A percentile compares a stretch with the other conserved stretches of the same genome.
phyloP scores from a whole-genome alignment of 257 asterid genomes.

The Solanum verrucosum region DNA sequence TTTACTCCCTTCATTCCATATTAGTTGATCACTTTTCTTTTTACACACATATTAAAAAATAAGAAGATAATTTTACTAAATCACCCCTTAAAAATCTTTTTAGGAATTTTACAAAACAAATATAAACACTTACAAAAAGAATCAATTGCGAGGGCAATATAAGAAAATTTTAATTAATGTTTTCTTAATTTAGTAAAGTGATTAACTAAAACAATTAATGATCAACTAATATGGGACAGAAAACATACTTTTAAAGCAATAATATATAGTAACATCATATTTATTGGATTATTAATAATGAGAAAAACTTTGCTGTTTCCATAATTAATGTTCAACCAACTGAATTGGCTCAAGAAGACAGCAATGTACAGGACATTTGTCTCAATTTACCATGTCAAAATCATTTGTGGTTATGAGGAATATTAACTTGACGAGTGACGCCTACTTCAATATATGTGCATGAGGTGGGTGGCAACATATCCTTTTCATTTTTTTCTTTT shows the following conservation, averaged over 20 bases:
- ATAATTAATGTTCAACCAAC: conserved; percentile 2
- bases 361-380: not conserved
- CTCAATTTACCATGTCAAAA: not conserved
- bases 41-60: too few species aligned
- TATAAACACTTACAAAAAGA: too few species aligned
- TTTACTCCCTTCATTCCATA: too few species aligned
- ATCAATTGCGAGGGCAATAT: too few species aligned
- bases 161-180: too few species aligned
- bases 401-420: not conserved
- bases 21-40: too few species aligned
- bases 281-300: not conserved
- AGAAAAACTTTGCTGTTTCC: not conserved
- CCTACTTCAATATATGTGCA: not conserved
- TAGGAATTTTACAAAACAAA: too few species aligned
- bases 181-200: too few species aligned
- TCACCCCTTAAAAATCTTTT: too few species aligned
- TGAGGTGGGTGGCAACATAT: not conserved
- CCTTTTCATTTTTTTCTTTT: not conserved
- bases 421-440: not conserved
- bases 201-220: too few species aligned
- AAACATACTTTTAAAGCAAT: not conserved
- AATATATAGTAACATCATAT: not conserved
- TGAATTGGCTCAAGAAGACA: not conserved
- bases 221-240: rapidly evolving
- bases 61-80: too few species aligned